Evolutionary conservation across 2,329 filamentous ascomycete genomes (phyloP), one percentile per base, ranked within the genome.

Genomic region (Cyphellophora europaea): DNA sequence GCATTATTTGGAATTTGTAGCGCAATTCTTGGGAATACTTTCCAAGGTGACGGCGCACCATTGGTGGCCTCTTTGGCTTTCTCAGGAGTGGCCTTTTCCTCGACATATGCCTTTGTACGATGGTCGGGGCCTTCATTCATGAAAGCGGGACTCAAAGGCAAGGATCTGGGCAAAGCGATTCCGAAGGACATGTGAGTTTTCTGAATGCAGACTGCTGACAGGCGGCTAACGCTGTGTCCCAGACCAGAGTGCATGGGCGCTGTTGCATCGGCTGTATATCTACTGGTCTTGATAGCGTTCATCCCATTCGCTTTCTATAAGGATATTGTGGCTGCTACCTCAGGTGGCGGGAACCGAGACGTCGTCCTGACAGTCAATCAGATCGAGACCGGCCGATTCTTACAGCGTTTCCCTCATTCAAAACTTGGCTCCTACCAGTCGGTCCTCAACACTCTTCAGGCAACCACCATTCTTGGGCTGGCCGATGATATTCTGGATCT

Each of bases 231-330:
- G 17, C 31, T 12, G 19, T 27, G 25, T 16, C 43, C n/a, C 81
- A 77, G 51, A n/a, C 91, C 91, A 14, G 91, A 98, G 61, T 89
- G 84, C 48, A 95, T 98, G 88, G 91, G 91, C 18, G 85, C 86
- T 38, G 74, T 98, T 16, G 93, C 85, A 55, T 91, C 89, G 6
- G 76, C 91, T 47, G 87, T 96, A 16, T 96, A 96, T 61, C 71
- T 98, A 28, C 71, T 98, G 46, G 74, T 79, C 32, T 72, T 96
- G 47, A 93, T 96, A 48, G 66, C 86, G 43, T 98, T 98, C 58
- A 87, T 96, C 39, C 91, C 91, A 0, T 94, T 95, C 60, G 84
- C 88, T 1, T 96, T 98, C 59, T 96, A 95, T 68, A 93, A 95
- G 62, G 89, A 96, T 56, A 93, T 98, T 47, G 88, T 95, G 16